These are phyloP conservation scores for Rhodotorula paludigena DNA, from an alignment of 768 basidiomycete species.

Conservation along the genomic window DNA sequence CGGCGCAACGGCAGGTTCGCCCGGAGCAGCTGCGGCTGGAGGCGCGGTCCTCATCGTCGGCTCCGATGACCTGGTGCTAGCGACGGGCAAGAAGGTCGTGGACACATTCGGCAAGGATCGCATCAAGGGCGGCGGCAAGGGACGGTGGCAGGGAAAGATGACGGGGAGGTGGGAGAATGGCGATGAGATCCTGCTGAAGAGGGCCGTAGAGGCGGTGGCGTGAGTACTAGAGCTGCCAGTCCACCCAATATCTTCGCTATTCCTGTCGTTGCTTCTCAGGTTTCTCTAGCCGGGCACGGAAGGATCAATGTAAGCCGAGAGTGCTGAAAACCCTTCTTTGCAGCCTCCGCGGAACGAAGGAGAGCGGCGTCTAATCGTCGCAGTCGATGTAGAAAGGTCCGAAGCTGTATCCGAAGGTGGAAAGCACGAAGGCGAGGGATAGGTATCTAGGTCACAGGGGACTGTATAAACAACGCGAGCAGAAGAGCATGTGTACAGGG, in stretches of 20 bases:
- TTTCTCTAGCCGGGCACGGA: too few relatives aligned
- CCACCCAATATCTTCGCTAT: too few relatives aligned
- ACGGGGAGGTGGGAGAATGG: conserved; percentile 61
- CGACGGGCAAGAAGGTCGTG: conserved; percentile 42
- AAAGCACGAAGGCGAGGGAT: too few relatives aligned
- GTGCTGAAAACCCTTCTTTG: too few relatives aligned
- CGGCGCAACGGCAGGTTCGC: conserved; percentile 42
- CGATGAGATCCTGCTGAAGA: conserved; percentile 12
- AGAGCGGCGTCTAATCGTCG: too few relatives aligned
- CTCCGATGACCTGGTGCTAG: conserved; percentile 58
- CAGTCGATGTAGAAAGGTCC: too few relatives aligned
- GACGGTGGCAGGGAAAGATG: conserved; percentile 70
- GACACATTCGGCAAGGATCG: conserved; percentile 50
- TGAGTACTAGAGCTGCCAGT: too few relatives aligned
- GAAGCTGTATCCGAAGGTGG: too few relatives aligned
- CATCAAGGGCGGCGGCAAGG: conserved; percentile 75
- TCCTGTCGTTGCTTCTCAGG: too few relatives aligned
- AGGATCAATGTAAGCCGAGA: too few relatives aligned
- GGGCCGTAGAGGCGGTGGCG: neutral
- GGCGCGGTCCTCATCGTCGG: conserved; percentile 57
- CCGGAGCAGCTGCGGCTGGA: conserved; percentile 49
- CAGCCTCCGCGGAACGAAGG: too few relatives aligned
- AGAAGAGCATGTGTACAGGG: neutral
- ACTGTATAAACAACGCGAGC: neutral
- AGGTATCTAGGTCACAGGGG: neutral